phyloP scores from a whole-genome alignment of 129 eudicot species.

The Flaveria linearis region DNA sequence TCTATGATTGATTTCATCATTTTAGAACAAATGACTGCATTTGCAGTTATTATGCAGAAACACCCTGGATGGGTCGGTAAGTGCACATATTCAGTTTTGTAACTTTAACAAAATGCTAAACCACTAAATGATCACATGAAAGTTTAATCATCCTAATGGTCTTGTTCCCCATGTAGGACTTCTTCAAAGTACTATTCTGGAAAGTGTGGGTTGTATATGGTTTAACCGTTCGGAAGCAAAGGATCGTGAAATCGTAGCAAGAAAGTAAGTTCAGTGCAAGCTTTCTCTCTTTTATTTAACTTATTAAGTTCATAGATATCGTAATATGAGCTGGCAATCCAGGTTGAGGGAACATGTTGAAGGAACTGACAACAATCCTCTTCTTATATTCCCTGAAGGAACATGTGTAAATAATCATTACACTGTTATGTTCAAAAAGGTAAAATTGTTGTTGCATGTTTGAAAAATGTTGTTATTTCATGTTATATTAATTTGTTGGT shows the following conservation, averaged over 20 bases:
- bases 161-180: slow-evolving; percentile 52
- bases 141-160: background rate
- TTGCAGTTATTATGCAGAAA: slow-evolving; percentile 98
- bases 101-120: slow-evolving; percentile 3
- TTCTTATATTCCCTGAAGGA: slow-evolving; percentile 99
- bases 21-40: slow-evolving; percentile 97
- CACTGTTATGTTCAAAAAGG: slow-evolving; percentile 61
- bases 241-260: slow-evolving; percentile 96
- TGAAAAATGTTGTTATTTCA: background rate
- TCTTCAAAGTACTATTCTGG: slow-evolving; percentile 93
- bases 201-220: slow-evolving; percentile 99
- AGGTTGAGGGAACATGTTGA: slow-evolving; percentile 96
- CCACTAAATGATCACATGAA: background rate
- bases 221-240: slow-evolving; percentile 95
- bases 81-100: slow-evolving; percentile 25
- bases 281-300: background rate
- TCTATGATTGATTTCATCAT: slow-evolving; percentile 97
- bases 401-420: slow-evolving; percentile 97
- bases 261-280: slow-evolving; percentile 61
- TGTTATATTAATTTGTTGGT: slow-evolving; percentile 16
- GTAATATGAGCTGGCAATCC: slow-evolving; percentile 30
- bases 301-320: slow-evolving; percentile 8
- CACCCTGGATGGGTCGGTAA: slow-evolving; percentile 99
- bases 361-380: slow-evolving; percentile 95
- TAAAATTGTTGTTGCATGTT: slow-evolving; percentile 4